Base-by-base conservation (phyloP, 1,284 basidiomycete genomes). In the Porodaedalea pini region DNA sequence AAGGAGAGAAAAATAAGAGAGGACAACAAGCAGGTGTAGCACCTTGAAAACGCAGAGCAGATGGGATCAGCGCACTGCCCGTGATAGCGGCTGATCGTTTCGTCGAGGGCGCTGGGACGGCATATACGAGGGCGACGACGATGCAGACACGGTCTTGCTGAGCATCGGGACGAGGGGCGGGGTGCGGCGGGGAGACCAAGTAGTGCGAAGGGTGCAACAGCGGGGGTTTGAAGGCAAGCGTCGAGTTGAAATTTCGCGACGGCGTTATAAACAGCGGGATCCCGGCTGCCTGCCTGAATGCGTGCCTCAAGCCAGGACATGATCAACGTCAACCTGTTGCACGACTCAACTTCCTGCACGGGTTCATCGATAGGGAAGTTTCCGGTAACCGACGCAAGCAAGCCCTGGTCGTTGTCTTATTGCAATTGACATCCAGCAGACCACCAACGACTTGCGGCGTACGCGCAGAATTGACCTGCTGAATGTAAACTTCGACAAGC, bases 401-500 rank as follows among this genome's bases (percentile, higher is more conserved):
- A 76, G 63, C 88, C 85, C 80, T 99, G 80, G 99, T 97, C 15
- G 92, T 94, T 1, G 80, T 80, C 77, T 99, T 97, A 61, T 98
- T 97, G 68, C 97, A 99, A 73, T 99, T 97, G 37, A 99, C 97
- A 69, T 99, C 97, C 62, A 99, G 82, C 27, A 99, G 76, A 54
- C 94, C 97, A 66, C 97, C 97, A 62, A 99, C 82, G 64, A 99
- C 97, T 74, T 99, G 96, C n/a, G 97, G 97, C 2, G 97, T 97
- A 55, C 97, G 84, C 56, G 93, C 88, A 32, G 96, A 94, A 79
- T 99, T 99, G 75, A 99, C 97, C 31, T 92, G 87, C 71, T 98
- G 96, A 6, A 99, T 96, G 73, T 99, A 99, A 27, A 98, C 94
- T 76, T 99, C 97, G 73, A 99, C 99, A 75, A 97, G 98, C 76